Conservation (phyloP, 1,284 basidiomycete genomes). For the Sanghuangporus weigelae region DNA sequence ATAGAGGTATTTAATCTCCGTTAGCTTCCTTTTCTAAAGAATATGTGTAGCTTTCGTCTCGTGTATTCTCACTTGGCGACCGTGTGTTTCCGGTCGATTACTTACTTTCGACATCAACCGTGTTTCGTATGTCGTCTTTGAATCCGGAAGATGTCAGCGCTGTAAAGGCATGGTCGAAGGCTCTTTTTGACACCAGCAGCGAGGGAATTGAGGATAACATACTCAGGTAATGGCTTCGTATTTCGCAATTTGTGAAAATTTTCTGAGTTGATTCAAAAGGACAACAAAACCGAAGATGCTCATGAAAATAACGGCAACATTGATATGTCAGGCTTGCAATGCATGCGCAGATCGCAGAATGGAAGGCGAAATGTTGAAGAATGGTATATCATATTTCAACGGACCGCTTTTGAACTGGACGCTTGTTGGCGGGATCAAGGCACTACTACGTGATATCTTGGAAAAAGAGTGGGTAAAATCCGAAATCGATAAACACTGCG, state of each 20-base stretch:
- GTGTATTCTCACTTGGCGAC: slow-evolving; percentile 31
- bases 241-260: not conserved
- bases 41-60: slow-evolving; percentile 26
- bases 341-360: slow-evolving; percentile 46
- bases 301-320: slow-evolving; percentile 56
- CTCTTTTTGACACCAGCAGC: slow-evolving; percentile 67
- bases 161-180: slow-evolving; percentile 64
- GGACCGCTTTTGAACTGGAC: slow-evolving; percentile 74
- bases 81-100: slow-evolving; percentile 45
- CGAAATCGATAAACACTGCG: slow-evolving; percentile 2
- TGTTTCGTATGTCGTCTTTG: slow-evolving; percentile 38
- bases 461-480: slow-evolving; percentile 43
- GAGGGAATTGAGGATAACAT: slow-evolving; percentile 81
- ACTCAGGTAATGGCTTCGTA: slow-evolving; percentile 46
- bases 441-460: slow-evolving; percentile 55
- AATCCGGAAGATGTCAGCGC: slow-evolving; percentile 44
- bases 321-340: slow-evolving; percentile 59
- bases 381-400: slow-evolving; percentile 72
- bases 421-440: slow-evolving; percentile 63
- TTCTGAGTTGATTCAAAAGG: slow-evolving; percentile 32
- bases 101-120: slow-evolving; percentile 43
- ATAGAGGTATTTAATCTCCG: slow-evolving; percentile 21
- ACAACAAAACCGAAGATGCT: slow-evolving; percentile 64
- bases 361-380: slow-evolving; percentile 59
- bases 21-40: slow-evolving; percentile 27